Base-by-base conservation (phyloP, 148 eudicot genomes). In the Rhododendron griersonianum region DNA sequence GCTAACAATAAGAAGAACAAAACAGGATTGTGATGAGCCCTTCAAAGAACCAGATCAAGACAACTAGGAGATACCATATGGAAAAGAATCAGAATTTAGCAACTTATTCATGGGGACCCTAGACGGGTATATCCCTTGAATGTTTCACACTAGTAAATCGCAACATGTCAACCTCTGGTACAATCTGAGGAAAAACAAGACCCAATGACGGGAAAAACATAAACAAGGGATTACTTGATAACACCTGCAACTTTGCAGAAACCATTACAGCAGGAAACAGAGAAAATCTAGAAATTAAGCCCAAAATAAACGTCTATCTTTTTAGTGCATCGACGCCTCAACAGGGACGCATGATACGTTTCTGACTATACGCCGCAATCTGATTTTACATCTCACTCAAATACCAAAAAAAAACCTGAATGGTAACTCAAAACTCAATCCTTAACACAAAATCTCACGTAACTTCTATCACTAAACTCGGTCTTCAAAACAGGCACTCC, bases 331-430 rank as follows among this genome's bases (percentile, higher is more conserved):
- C 89, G 23, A 69, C 44, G 69, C 59, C 90, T 80, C 87, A 80
- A 87, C 85, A 78, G 87, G 81, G 88, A 89, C 83, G 88, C 83
- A 53, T 74, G 88, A 87, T 86, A 87, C 89, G 78, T 86, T 87
- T 84, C 83, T 84, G 85, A 87, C 88, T 89, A 89, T 87, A 89
- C 76, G 89, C 92, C 92, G 89, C 88, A 89, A 83, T 45, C 89
- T 81, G 89, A 89, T 90, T 83, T 83, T 90, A 90, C 92, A 86
- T 81, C 89, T 88, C 92, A 90, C 88, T 89, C 92, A 85, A 87
- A 88, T 69, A 77, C 82, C 76, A 89, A 83, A 85, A 65, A 3
- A 48, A 78, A 89, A 63, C 80, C 86, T 78, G 59, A 85, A 47
- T 23, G 63, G 35, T 75, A 85, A 84, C 86, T 16, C 80, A 88